These are phyloP conservation scores for Blastobotrys mokoenaii DNA, from an alignment of 805 yeast genomes.

Conservation along the genomic window DNA sequence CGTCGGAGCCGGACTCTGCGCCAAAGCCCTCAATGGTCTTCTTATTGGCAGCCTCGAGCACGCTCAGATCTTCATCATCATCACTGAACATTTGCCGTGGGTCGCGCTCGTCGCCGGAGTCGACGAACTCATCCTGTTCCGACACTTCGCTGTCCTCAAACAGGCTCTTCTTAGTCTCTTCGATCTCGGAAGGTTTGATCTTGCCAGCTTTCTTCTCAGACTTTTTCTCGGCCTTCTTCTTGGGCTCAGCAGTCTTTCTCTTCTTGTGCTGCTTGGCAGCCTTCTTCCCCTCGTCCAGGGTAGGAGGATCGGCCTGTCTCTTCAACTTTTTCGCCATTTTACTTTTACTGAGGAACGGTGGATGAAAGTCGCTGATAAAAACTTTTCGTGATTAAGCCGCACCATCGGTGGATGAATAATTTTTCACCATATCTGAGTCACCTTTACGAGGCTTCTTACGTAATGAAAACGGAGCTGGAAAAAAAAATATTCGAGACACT, in stretches of 20 bases:
- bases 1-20: constrained; percentile 13
- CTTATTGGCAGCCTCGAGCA: constrained; percentile 22
- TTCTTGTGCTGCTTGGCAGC: constrained; percentile 26
- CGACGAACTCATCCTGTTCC: constrained; percentile 39
- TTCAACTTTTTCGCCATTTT: constrained; percentile 36
- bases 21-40: constrained; percentile 13
- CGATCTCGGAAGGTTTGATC: constrained; percentile 36
- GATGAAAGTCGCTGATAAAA: too few species aligned
- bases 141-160: constrained; percentile 41
- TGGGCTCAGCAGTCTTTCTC: constrained; percentile 25
- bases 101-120: constrained; percentile 54
- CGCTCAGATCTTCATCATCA: constrained; percentile 57
- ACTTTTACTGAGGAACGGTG: constrained; percentile 46
- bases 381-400: constrained; percentile 4
- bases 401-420: background rate
- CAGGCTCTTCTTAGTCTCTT: constrained; percentile 56
- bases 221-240: constrained; percentile 22
- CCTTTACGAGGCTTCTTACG: background rate
- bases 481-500: too few species aligned
- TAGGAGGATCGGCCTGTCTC: constrained; percentile 89
- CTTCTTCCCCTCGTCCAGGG: constrained; percentile 58
- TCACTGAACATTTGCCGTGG: constrained; percentile 56
- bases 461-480: too few species aligned
- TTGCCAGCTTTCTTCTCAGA: constrained; percentile 18
- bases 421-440: too few species aligned